Evolutionary conservation across 2,329 filamentous ascomycete species (phyloP), one percentile per base, ranked within the genome.

Genomic region (Stagonosporopsis cucurbitacearum): DNA sequence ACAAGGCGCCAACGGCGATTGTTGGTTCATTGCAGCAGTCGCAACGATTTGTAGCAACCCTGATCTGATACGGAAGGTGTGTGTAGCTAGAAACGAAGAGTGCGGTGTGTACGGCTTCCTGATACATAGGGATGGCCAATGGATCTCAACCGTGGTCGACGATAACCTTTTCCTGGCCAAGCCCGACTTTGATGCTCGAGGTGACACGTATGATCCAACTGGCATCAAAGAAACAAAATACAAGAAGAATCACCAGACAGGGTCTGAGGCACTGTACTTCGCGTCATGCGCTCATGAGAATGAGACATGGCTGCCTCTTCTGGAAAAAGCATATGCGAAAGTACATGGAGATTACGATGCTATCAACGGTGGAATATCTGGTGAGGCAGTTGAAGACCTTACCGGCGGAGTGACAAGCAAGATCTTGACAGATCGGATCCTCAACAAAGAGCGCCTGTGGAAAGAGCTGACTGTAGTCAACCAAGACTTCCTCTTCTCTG

Each of bases 91-190:
- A 20, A 84, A 95, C 62, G 85, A 90, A 68, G 81, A 84, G 22
- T 86, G 92, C 3, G 91, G 91, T 4, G 90, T 94, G 0, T 95
- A 95, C 61, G 91, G 91, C 0, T 96, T 95, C 63, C 89, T 95
- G 6, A 94, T 95, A 68, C 86, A 89, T 73, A 83, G 91, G 48
- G 75, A 78, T 40, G 75, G 75, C 32, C 73, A 77, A 44, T 96
- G 92, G 92, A 89, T 94, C 54, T 92, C 91, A 70, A 93, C 90
- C 42, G 93, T 96, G 46, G 85, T 96, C 49, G 93, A 96, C 68
- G 92, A 96, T 74, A 95, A 96, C 74, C 82, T 96, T 0, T 96
- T 90, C 71, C 83, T 96, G 22, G 87, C 84, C 35, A 88, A 88
- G 0, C 86, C 88, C 1, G 88, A 90, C 70, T 96, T 91, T 79